phyloP scores from a whole-genome alignment of 2,329 filamentous ascomycete genomes.

The Neopestalotiopsis sp. region DNA sequence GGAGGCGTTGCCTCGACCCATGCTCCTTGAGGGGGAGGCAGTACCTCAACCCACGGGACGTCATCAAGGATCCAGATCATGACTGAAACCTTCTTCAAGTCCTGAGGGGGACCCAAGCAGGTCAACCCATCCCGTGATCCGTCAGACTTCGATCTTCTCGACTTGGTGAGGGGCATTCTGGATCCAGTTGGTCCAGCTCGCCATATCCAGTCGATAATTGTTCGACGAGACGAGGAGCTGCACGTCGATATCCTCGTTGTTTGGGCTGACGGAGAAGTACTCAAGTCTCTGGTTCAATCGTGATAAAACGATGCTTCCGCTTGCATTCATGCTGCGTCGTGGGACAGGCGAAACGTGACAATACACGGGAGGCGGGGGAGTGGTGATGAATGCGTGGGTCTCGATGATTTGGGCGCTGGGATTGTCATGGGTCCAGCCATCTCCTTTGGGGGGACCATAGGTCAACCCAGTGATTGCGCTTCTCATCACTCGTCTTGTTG shows the following conservation, averaged over 20 bases:
- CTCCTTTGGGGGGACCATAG: too few relatives aligned
- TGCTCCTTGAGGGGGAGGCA: too few relatives aligned
- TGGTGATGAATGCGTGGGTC: neutral
- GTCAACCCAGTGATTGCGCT: too few relatives aligned
- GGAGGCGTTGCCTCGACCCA: too few relatives aligned
- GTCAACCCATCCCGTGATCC: neutral
- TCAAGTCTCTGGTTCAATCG: constrained; percentile 1
- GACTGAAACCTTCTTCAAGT: too few relatives aligned
- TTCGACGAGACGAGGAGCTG: neutral
- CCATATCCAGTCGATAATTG: neutral
- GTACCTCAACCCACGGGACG: too few relatives aligned
- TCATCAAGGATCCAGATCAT: too few relatives aligned
- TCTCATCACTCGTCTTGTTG: too few relatives aligned
- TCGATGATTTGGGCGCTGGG: neutral
- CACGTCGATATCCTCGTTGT: constrained; percentile 2
- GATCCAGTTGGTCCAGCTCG: constrained; percentile 17
- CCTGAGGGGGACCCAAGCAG: too few relatives aligned
- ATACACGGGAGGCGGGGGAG: constrained; percentile 11
- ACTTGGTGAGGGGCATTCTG: constrained; percentile 14
- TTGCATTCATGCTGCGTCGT: neutral
- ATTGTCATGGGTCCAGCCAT: too few relatives aligned
- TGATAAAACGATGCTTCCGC: constrained; percentile 8
- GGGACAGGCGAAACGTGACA: constrained; percentile 15
- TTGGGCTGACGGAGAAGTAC: neutral
- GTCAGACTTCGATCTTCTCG: neutral